Evolutionary conservation across 305 asterid genomes (phyloP), one percentile per base, ranked within the genome.

Genomic region (Rubia balearica): DNA sequence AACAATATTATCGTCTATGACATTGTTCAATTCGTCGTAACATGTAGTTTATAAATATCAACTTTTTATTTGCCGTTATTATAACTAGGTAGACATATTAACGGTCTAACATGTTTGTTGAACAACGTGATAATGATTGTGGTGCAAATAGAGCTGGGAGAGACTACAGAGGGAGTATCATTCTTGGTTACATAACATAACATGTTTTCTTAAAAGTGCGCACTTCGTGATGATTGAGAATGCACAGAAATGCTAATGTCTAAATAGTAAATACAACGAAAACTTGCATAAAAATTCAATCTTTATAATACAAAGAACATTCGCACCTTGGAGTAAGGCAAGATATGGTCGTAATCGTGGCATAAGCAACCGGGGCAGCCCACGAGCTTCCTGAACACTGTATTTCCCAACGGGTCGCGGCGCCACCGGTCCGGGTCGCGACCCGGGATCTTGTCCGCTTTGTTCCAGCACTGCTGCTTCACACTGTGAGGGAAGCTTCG

Each of bases 301-400:
- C 40, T 36, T 36, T 36, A 59, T 7, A 61, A 53, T 30, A 68
- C 13, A 6, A 16, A 51, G 30, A 19, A 38, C 10, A 56, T 12
- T 41, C 17, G 27, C 51, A 92, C 98, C 96, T 91, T 94, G 41
- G 98, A 94, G 81, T 87, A 94, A 67, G 98, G 98, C 76, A 89
- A n/a, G 73, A 94, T 91, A 83, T 91, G 99, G 78, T 94, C 99
- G 80, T 91, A 91, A 75, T 91, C 98, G 78, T 94, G 96, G 84
- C 97, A 94, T 60, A 93, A 85, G 81, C 98, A 93, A 79, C 98
- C 97, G 33, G 96, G 88, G 83, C 98, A 94, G 17, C 98, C 98
- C 2, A 91, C 98, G 53, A 94, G 94, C 85, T 94, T 94, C 83
- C 96, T 79, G 73, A 94, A 91, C 3, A 94, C 73, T 10, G 19